These are phyloP conservation scores for Amylocystis lapponica DNA, from an alignment of 768 basidiomycete genomes.

Conservation along the genomic window DNA sequence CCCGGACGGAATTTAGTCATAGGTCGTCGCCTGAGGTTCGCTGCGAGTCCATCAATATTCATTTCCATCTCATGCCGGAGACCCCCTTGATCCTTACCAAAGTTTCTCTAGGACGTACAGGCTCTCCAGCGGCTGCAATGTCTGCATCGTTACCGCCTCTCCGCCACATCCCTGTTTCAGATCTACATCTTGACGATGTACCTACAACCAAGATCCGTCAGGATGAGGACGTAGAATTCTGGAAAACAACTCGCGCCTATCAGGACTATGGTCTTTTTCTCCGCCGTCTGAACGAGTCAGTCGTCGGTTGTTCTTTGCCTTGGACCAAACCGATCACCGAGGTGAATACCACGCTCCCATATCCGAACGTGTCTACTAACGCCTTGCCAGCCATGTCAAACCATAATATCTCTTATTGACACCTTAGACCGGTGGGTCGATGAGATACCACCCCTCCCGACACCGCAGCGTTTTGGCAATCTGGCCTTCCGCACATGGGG, in stretches of 20 bases:
- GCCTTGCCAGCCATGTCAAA: constrained; percentile 38
- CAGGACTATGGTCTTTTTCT: constrained; percentile 71
- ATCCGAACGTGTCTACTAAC: constrained; percentile 5
- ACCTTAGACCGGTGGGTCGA: constrained; percentile 70
- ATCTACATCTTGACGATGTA: constrained; percentile 9
- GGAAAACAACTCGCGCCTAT: constrained; percentile 70
- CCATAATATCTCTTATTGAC: constrained; percentile 53
- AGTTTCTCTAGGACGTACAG: no score
- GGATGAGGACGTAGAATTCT: constrained; percentile 69
- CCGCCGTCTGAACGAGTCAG: constrained; percentile 68
- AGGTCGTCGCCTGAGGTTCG: no score
- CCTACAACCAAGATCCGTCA: constrained; percentile 57
- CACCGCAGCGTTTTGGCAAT: constrained; percentile 88
- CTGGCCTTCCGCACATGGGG: constrained; percentile 88
- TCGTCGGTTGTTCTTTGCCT: constrained; percentile 59
- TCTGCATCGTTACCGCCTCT: constrained; percentile 18
- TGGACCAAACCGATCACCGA: constrained; percentile 22
- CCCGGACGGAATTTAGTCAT: no score
- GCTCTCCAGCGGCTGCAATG: no score
- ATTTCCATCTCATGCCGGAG: no score
- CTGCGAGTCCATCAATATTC: no score
- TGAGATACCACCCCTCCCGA: constrained; percentile 66
- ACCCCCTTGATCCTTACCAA: no score
- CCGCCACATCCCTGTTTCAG: constrained; percentile 25
- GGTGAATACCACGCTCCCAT: constrained; percentile 14